Percentiles rank a stretch among this genome's conserved stretches.
Conservation (phyloP, 2,329 filamentous ascomycete genomes). For the Diaporthe citrichinensis region DNA sequence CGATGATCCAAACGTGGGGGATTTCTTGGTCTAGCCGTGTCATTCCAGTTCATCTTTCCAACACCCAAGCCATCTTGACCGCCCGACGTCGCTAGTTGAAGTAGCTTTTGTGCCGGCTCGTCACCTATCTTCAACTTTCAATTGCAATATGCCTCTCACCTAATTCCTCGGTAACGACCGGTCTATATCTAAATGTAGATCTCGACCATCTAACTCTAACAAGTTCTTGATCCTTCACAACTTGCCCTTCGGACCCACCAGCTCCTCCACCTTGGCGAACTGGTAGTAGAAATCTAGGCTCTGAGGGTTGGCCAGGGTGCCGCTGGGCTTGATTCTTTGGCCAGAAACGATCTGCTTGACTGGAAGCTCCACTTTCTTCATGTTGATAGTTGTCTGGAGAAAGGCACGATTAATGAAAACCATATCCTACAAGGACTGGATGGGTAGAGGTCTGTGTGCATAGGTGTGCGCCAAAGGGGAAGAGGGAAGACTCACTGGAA, state of each 20-base stretch:
- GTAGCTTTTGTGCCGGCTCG: background rate
- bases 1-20: background rate
- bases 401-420: background rate
- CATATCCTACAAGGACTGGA: background rate
- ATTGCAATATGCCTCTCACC: background rate
- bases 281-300: constrained; percentile 84
- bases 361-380: constrained; percentile 88
- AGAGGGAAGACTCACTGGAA: constrained; percentile 72
- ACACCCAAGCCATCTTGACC: too few species aligned
- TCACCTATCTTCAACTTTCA: background rate
- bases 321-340: constrained; percentile 79
- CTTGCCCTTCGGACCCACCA: constrained; percentile 63
- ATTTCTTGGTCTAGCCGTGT: background rate
- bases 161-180: background rate
- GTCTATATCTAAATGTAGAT: background rate
- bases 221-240: constrained; percentile 55
- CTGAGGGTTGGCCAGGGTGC: constrained; percentile 82
- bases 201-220: background rate
- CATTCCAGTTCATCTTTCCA: background rate
- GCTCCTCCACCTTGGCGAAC: constrained; percentile 79
- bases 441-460: background rate
- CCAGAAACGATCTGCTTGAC: constrained; percentile 89
- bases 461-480: background rate
- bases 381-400: constrained; percentile 80
- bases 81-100: background rate